Evolutionary conservation across 805 yeast species (phyloP).

Genomic region (Barnettozyma populi): DNA sequence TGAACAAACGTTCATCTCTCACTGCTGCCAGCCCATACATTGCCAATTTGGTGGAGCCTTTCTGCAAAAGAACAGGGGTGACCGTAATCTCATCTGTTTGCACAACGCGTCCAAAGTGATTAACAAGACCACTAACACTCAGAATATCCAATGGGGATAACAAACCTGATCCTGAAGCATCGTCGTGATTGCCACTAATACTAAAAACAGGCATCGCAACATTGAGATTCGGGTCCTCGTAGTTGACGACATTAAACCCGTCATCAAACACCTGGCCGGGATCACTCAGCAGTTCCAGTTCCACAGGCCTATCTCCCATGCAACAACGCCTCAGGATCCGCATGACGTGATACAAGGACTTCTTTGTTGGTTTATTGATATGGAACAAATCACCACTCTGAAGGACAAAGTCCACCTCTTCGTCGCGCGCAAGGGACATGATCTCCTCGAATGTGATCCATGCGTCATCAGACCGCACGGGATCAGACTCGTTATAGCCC

Average conservation of each 20-base stretch:
- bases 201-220: conserved; percentile 88
- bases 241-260: conserved; percentile 69
- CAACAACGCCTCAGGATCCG: conserved; percentile 64
- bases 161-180: conserved; percentile 81
- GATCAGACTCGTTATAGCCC: conserved; percentile 86
- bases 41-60: conserved; percentile 78
- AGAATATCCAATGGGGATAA: conserved; percentile 83
- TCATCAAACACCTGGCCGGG: conserved; percentile 59
- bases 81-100: conserved; percentile 72
- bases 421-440: conserved; percentile 58
- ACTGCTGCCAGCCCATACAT: conserved; percentile 86
- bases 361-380: conserved; percentile 81
- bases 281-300: conserved; percentile 76
- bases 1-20: conserved; percentile 80
- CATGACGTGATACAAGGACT: conserved; percentile 79
- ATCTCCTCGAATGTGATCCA: conserved; percentile 86
- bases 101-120: conserved; percentile 81
- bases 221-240: conserved; percentile 86
- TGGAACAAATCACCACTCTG: conserved; percentile 96
- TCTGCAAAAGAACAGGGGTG: conserved; percentile 72
- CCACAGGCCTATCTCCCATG: conserved; percentile 84
- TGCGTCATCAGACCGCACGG: conserved; percentile 84
- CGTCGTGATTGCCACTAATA: conserved; percentile 95
- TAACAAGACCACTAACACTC: conserved; percentile 74
- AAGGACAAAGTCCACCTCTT: conserved; percentile 80